phyloP scores from a whole-genome alignment of 805 yeast species.

The Barnettozyma vustinii region DNA sequence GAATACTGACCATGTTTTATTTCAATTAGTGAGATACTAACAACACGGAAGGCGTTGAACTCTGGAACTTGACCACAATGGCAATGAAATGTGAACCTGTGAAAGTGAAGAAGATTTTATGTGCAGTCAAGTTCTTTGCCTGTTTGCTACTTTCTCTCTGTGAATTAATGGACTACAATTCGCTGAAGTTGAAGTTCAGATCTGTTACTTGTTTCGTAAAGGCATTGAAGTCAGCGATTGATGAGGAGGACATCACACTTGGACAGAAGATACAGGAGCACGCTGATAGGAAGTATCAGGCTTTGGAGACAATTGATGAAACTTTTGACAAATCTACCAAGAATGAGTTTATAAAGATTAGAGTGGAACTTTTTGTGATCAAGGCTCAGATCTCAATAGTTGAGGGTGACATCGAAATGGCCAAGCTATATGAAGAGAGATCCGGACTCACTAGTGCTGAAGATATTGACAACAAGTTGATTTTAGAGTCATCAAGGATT shows the following conservation, averaged over 20 bases:
- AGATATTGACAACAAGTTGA: conserved; percentile 14
- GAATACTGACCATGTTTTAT: not conserved
- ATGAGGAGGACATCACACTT: conserved; percentile 17
- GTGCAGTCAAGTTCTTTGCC: conserved; percentile 25
- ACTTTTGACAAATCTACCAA: not conserved
- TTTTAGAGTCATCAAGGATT: conserved; percentile 29
- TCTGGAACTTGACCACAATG: conserved; percentile 34
- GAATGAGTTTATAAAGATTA: conserved; percentile 17
- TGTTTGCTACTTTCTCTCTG: conserved; percentile 28
- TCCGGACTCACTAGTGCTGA: conserved; percentile 19
- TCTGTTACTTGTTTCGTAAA: conserved; percentile 29
- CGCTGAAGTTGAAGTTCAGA: conserved; percentile 25
- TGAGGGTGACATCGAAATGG: conserved; percentile 31
- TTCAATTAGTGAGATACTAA: not conserved
- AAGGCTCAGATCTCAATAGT: conserved; percentile 29
- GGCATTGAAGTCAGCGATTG: conserved; percentile 25
- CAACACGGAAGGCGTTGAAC: conserved; percentile 21
- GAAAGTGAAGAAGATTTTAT: conserved; percentile 8
- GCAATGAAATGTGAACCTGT: conserved; percentile 21
- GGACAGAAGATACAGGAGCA: conserved; percentile 26
- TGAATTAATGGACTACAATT: conserved; percentile 22
- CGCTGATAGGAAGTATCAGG: conserved; percentile 23
- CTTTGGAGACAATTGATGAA: conserved; percentile 18
- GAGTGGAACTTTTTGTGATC: conserved; percentile 26
- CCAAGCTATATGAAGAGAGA: conserved; percentile 30